Base-by-base conservation (phyloP, 2,329 filamentous ascomycete species). In the Calonectria pseudoturangicola region DNA sequence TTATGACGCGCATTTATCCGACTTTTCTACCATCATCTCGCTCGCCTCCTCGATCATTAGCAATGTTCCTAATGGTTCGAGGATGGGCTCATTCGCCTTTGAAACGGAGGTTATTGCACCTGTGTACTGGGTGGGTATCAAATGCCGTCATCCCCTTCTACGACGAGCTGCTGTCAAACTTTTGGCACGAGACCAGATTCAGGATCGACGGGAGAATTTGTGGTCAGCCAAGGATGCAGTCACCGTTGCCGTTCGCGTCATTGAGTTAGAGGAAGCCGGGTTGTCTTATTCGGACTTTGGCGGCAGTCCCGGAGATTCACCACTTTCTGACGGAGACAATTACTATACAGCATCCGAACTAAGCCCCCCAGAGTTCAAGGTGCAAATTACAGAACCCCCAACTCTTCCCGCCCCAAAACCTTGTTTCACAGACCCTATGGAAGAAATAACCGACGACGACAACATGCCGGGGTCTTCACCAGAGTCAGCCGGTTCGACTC, bases 21-120 rank as follows among this genome's bases (percentile, higher is more conserved):
- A 79, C 5, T 87, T 87, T 41, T 80, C 83, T 13, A 74, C 80
- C 50, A 83, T 87, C 50, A 80, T 87, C 36, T 80, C 82, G 1
- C 74, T 84, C 0, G 82, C 83, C 0, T 79, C 81, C 4, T 76
- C 80, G 0, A 79, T 84, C 21, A 77, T 83, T 18, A 60, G 72
- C 3, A 72, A 76, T 0, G 50, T 75, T 0, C 63, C 74, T 27
- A 21, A 30, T 64, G 73, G 68, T 36, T 21, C 72, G 33, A 71
- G 70, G 62, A 62, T 75, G 67, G 65, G 77, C 56, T 25, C 76
- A 4, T 88, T 88, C 43, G 83, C 81, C 7, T 87, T 87, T 56
- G 85, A 87, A 47, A 86, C 84, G 15, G 84, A 86, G 25, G 67
- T 87, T 0, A 80, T 87, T 30, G 83, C 85, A 0, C 83, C 85